Base-by-base conservation (phyloP, 176 grass and related monocot species). In the Juncus inflexus region DNA sequence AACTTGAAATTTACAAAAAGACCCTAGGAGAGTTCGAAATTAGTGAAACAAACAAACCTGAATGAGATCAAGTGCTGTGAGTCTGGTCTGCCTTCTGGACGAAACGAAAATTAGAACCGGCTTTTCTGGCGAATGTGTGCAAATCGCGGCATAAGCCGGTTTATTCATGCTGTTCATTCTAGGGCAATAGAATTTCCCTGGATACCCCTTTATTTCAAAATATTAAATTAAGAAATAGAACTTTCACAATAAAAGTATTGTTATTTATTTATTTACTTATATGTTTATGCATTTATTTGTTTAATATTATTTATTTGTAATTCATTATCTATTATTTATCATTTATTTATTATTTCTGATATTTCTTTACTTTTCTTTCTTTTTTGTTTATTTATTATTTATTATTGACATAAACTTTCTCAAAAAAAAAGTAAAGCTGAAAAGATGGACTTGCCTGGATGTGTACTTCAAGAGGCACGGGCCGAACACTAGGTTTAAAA, bases 121-220 rank as follows among this genome's bases (percentile, higher is more conserved):
- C 79, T 97, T 97, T 67, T 73, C 64, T 35, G 92, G 87, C 80
- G 92, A 97, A 88, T 97, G 92, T 15, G 84, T 91, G 64, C 87
- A 97, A 83, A 97, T 97, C 40, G 92, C 92, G 69, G 87, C 92
- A 89, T 91, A 97, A 60, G 84, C 87, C 59, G 92, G 92, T 81
- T 97, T 97, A 76, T 96, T 96, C 92, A 96, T 96, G 77, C 92
- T 96, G 81, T 91, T 91, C 92, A 96, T 96, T 88, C 92, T 91
- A 2, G 92, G 92, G 58, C 92, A 96, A 67, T 96, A 96, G 61
- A 96, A 97, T 56, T 97, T 97, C 60, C 92, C 87, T 51, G 87
- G 92, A 84, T 97, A 97, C 66, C 92, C 92, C 92, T 97, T 84
- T 86, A 52, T 43, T 52, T 74, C 5, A 3, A 51, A 50, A 76